These are phyloP conservation scores for Coemansia sp. DNA, from an alignment of 192 early-diverging fungal genomes.

Conservation along the genomic window DNA sequence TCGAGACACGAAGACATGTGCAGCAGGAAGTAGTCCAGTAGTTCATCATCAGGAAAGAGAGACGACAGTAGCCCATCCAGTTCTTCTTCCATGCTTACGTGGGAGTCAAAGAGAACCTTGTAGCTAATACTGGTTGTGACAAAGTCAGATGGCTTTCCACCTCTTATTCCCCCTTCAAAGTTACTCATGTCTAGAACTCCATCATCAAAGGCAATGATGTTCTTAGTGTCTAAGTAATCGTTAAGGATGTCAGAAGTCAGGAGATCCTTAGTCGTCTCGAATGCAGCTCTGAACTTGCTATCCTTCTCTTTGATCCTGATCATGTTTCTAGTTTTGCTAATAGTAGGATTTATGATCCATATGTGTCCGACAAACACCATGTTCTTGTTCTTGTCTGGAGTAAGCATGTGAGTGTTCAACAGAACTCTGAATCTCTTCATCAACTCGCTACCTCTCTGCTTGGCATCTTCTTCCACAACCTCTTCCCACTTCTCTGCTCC, in stretches of 20 bases:
- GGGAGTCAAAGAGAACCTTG: background rate
- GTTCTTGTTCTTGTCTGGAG: background rate
- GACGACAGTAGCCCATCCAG: background rate
- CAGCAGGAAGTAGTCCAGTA: slow-evolving; percentile 4
- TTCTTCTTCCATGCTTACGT: background rate
- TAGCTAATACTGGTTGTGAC: background rate
- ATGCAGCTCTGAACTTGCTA: background rate
- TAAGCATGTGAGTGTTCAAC: background rate
- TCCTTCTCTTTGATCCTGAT: background rate
- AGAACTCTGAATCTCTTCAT: background rate
- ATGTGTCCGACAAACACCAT: background rate
- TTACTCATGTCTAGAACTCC: slow-evolving; percentile 8
- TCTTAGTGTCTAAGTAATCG: background rate
- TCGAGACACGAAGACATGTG: slow-evolving; percentile 18
- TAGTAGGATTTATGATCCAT: background rate
- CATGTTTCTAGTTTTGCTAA: background rate
- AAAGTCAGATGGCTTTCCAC: slow-evolving; percentile 1
- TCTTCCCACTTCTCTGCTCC: background rate
- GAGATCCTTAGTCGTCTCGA: background rate
- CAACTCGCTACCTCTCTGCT: background rate
- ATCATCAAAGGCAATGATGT: slow-evolving; percentile 23
- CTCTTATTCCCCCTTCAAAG: background rate
- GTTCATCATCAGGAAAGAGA: slow-evolving; percentile 4
- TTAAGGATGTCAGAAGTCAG: background rate
- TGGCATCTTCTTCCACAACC: background rate